These are phyloP conservation scores for Coniochaeta hoffmannii DNA, from an alignment of 2,329 filamentous ascomycete genomes.

Conservation along the genomic window DNA sequence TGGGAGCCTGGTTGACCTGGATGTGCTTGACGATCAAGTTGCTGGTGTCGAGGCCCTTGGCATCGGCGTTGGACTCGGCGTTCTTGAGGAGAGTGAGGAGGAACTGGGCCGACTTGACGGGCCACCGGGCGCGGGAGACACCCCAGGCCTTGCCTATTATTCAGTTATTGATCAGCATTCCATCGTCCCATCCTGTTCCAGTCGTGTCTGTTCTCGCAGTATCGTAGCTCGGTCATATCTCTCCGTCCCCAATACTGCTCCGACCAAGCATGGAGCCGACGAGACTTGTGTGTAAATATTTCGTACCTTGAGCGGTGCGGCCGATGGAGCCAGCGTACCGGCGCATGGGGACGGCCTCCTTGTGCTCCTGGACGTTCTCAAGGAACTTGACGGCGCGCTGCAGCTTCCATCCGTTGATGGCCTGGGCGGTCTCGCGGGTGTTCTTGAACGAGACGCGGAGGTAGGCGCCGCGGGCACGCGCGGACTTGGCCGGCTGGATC, in stretches of 20 bases:
- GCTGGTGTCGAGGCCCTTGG: conserved; percentile 94
- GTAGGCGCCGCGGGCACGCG: conserved; percentile 96
- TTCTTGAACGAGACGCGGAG: conserved; percentile 99
- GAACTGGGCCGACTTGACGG: conserved; percentile 98
- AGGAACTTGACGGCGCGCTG: conserved; percentile 93
- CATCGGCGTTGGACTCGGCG: conserved; percentile 93
- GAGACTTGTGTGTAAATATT: background rate
- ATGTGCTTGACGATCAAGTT: conserved; percentile 99
- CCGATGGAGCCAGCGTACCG: conserved; percentile 94
- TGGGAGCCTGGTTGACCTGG: conserved; percentile 99
- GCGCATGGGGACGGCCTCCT: conserved; percentile 97
- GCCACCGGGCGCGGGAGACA: conserved; percentile 97
- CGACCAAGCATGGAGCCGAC: background rate
- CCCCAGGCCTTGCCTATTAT: conserved; percentile 91
- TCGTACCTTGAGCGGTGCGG: conserved; percentile 95
- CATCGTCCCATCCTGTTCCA: conserved; percentile 10
- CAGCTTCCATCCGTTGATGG: conserved; percentile 99
- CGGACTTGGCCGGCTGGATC: conserved; percentile 85
- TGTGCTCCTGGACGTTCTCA: conserved; percentile 95
- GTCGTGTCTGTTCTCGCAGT: background rate
- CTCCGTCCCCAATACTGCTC: background rate
- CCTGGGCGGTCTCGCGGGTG: conserved; percentile 98
- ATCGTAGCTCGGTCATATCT: background rate
- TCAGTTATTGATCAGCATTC: conserved; percentile 4
- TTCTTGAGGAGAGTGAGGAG: conserved; percentile 95